Conservation (phyloP, 2,329 filamentous ascomycete genomes). For the Camptophora hylomeconis region DNA sequence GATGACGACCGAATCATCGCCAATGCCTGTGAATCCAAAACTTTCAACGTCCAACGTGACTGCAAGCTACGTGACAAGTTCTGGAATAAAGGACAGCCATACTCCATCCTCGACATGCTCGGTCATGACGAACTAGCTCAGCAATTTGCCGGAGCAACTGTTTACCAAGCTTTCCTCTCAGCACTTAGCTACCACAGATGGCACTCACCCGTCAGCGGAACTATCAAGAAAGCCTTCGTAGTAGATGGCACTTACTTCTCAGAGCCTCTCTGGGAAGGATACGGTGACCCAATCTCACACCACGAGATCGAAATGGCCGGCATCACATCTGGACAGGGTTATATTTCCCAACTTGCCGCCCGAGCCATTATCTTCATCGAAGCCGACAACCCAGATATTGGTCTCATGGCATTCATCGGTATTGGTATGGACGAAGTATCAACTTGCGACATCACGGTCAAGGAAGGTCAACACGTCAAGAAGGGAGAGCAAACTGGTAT, state of each 20-base stretch:
- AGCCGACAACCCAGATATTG: constrained; percentile 53
- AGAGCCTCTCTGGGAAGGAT: constrained; percentile 41
- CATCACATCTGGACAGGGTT: constrained; percentile 43
- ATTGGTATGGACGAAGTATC: constrained; percentile 69
- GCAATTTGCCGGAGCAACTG: constrained; percentile 48
- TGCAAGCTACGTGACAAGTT: constrained; percentile 48
- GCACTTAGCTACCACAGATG: constrained; percentile 59
- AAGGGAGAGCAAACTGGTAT: constrained; percentile 64
- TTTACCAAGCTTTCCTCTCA: constrained; percentile 60
- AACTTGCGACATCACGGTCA: constrained; percentile 58
- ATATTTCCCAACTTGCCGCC: constrained; percentile 54
- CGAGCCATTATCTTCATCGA: constrained; percentile 58
- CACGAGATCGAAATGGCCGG: constrained; percentile 18
- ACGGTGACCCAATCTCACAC: constrained; percentile 21
- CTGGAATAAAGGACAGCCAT: constrained; percentile 58
- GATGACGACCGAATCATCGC: constrained; percentile 43
- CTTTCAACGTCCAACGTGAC: constrained; percentile 38
- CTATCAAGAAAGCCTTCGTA: constrained; percentile 43
- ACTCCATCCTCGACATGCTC: constrained; percentile 53
- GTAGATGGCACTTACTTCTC: constrained; percentile 56
- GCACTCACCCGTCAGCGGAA: constrained; percentile 56
- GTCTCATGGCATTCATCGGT: constrained; percentile 56
- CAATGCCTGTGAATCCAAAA: constrained; percentile 53
- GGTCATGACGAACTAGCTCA: constrained; percentile 39
- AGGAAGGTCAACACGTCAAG: constrained; percentile 48